A percentile compares a stretch with the other conserved stretches of the same genome.
Evolutionary conservation across 164 flowering plant species (phyloP).

Genomic region (Aristolochia fimbriata): DNA sequence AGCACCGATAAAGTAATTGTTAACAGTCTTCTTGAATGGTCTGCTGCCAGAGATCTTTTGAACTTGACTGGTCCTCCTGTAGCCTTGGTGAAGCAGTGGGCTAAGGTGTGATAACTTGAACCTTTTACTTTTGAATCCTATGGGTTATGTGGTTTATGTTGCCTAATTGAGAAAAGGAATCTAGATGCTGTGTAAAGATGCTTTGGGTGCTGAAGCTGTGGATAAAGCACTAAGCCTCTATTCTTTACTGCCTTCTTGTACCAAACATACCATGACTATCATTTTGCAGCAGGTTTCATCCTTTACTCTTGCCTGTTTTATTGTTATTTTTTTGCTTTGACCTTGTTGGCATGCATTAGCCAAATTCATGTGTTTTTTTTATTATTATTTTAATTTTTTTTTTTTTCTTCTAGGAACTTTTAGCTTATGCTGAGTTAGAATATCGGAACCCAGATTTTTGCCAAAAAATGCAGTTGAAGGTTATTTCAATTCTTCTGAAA

Average conservation of each 20-base stretch:
- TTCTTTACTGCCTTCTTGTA: slow-evolving; percentile 31
- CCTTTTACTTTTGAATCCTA: background rate
- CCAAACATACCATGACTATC: slow-evolving; percentile 23
- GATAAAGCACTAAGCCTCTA: slow-evolving; percentile 27
- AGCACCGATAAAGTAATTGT: slow-evolving; percentile 23
- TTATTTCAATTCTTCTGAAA: slow-evolving; percentile 41
- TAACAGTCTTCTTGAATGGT: slow-evolving; percentile 52
- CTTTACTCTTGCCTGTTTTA: slow-evolving; percentile 4
- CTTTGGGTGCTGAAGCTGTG: slow-evolving; percentile 17
- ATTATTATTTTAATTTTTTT: too few relatives aligned
- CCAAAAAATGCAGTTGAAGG: slow-evolving; percentile 52
- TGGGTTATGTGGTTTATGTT: slow-evolving; percentile 3
- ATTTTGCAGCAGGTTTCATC: slow-evolving; percentile 69
- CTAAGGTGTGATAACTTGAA: slow-evolving; percentile 48
- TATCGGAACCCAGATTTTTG: slow-evolving; percentile 30
- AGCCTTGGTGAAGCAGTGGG: slow-evolving; percentile 69
- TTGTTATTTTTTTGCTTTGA: background rate
- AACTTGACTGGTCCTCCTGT: slow-evolving; percentile 51
- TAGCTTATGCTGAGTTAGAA: slow-evolving; percentile 51
- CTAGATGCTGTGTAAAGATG: slow-evolving; percentile 43
- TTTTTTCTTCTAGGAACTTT: slow-evolving; percentile 50
- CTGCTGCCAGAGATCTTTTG: slow-evolving; percentile 30
- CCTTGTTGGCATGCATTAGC: background rate
- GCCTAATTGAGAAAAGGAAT: slow-evolving; percentile 10
- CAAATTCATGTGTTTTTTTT: background rate